A percentile compares a stretch with the other conserved stretches of the same genome.
phyloP scores from a whole-genome alignment of 2,329 filamentous ascomycete species.

The Neurospora sp. region DNA sequence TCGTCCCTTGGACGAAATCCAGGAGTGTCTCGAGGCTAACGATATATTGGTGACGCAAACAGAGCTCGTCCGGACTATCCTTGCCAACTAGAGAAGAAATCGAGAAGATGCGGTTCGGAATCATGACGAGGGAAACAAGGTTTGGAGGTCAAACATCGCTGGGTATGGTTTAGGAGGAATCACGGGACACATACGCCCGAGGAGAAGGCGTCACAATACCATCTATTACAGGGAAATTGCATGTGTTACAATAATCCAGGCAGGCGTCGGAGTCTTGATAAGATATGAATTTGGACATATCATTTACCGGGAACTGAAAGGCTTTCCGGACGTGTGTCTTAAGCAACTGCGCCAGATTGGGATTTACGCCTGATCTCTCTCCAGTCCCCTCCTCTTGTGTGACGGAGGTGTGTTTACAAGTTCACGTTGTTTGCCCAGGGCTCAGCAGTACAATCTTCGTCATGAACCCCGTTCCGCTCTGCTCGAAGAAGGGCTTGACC shows the following conservation, averaged over 20 bases:
- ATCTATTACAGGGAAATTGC: background rate
- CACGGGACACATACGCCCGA: background rate
- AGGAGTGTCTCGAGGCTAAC: background rate
- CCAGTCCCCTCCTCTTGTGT: background rate
- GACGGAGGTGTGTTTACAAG: background rate
- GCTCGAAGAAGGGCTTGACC: background rate
- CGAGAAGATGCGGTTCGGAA: background rate
- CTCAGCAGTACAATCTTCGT: background rate
- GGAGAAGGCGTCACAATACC: background rate
- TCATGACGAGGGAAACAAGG: conserved; percentile 5
- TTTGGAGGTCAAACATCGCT: conserved; percentile 2
- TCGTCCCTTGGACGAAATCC: too few relatives aligned
- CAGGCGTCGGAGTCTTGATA: background rate
- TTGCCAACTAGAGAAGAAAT: conserved; percentile 56
- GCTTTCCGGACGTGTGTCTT: background rate
- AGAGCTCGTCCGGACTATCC: conserved; percentile 80
- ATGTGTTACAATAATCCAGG: background rate
- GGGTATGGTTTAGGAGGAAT: background rate
- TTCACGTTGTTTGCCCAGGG: background rate
- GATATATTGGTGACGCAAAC: conserved; percentile 4
- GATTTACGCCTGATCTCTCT: background rate
- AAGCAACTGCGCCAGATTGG: background rate
- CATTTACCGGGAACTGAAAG: background rate
- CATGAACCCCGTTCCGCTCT: background rate
- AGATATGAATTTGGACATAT: background rate